Base-by-base conservation (phyloP, 129 eudicot species). In the Flaveria bidentis region DNA sequence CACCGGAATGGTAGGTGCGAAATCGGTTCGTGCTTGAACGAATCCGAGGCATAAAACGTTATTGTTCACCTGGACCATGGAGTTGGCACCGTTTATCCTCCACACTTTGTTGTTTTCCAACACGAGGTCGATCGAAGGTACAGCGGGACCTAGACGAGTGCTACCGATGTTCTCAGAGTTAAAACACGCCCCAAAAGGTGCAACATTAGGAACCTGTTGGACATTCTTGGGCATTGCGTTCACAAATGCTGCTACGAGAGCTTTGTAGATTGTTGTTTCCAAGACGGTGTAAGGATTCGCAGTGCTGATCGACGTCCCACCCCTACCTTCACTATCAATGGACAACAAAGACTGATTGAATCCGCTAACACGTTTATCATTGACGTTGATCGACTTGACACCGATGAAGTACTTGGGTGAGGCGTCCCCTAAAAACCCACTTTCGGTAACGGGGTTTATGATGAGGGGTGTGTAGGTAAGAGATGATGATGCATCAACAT, bases 291-390 rank as follows among this genome's bases (percentile, higher is more conserved):
- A 87, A 0, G 87, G 86, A 22, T 67, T 41, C 4, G 76, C 61
- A 7, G 83, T 78, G 78, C 91, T 84, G 51, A 87, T 73, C 53
- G 69, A 74, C 1, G 88, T 84, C 7, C 91, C 91, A 3, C 88
- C 88, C n/a, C 23, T 6, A 0, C 90, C 90, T 15, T 75, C 25
- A 5, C 2, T 26, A 26, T 85, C 56, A 3, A 82, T 79, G 11
- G 82, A 67, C 41, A 82, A 53, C 45, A 82, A 76, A 2, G 77
- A 74, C 28, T 70, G 30, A 60, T 82, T 82, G 10, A 82, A 26
- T 25, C 50, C 67, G 1, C 1, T 25, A 13, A 60, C 67, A 5
- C 67, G 17, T 25, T 63, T 47, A 36, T 28, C 78, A 4, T 78
- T 47, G 25, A 85, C 46, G 22, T 46, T 62, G 62, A 85, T 85